Evolutionary conservation across 2,329 filamentous ascomycete genomes (phyloP).

Genomic region (Epichloe baconii): DNA sequence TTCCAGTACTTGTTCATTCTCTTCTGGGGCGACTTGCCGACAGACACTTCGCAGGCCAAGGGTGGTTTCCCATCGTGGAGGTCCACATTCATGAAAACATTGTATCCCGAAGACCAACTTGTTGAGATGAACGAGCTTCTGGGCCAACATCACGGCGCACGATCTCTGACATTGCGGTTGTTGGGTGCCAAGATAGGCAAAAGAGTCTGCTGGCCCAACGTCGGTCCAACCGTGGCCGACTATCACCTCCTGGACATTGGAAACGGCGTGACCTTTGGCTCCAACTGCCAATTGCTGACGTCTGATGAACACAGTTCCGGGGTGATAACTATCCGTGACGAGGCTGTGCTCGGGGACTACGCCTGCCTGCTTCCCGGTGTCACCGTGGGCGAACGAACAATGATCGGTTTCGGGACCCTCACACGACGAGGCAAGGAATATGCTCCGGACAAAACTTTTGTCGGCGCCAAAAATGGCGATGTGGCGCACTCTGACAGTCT

Average conservation of each 20-base stretch:
- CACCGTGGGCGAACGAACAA: constrained; percentile 31
- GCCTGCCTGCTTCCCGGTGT: constrained; percentile 38
- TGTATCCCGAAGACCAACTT: constrained; percentile 30
- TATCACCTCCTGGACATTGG: constrained; percentile 43
- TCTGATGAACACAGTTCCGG: constrained; percentile 37
- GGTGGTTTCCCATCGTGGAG: constrained; percentile 30
- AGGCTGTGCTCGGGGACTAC: constrained; percentile 43
- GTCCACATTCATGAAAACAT: constrained; percentile 26
- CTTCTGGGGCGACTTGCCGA: constrained; percentile 23
- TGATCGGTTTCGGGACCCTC: constrained; percentile 40
- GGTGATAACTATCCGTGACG: constrained; percentile 30
- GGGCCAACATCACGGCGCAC: constrained; percentile 41
- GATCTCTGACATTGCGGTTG: constrained; percentile 33
- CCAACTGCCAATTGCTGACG: constrained; percentile 37
- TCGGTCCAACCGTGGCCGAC: constrained; percentile 38
- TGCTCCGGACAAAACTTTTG: constrained; percentile 31
- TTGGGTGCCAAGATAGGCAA: constrained; percentile 38
- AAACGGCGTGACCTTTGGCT: constrained; percentile 45
- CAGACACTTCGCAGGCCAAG: constrained; percentile 16
- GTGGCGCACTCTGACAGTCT: constrained; percentile 14
- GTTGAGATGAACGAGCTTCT: constrained; percentile 36
- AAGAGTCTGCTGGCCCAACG: constrained; percentile 43
- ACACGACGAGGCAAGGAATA: constrained; percentile 32
- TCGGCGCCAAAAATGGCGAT: constrained; percentile 39
- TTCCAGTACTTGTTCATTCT: constrained; percentile 28